phyloP scores from a whole-genome alignment of 345 rosid species.

The Rhodomyrtus tomentosa region DNA sequence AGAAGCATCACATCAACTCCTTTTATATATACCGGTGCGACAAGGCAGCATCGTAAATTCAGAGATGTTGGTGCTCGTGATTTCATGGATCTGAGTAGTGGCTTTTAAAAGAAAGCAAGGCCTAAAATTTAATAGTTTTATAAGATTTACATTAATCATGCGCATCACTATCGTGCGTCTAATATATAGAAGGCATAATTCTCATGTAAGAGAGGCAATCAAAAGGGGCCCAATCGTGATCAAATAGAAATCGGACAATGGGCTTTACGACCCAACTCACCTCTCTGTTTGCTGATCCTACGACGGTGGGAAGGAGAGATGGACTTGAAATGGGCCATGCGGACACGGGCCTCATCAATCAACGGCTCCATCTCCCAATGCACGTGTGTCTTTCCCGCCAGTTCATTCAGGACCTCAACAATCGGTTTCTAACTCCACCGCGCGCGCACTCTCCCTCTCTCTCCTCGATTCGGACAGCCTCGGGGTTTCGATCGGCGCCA shows the following conservation, averaged over 20 bases:
- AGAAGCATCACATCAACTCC: background rate
- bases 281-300: too few species aligned
- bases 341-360: too few species aligned
- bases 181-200: too few species aligned
- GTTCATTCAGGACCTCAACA: too few species aligned
- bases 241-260: too few species aligned
- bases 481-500: background rate
- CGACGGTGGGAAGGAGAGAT: too few species aligned
- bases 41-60: background rate
- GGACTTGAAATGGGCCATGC: too few species aligned
- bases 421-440: background rate
- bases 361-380: too few species aligned
- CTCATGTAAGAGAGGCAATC: background rate
- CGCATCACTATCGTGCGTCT: background rate
- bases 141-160: background rate
- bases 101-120: background rate
- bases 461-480: background rate
- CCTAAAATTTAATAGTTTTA: background rate
- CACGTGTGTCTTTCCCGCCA: too few species aligned
- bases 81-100: background rate
- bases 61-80: background rate
- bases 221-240: background rate
- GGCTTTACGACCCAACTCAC: too few species aligned
- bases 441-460: too few species aligned
- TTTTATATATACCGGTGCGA: background rate